phyloP scores from a whole-genome alignment of 768 basidiomycete species.

The Fistulinella prunicolor region DNA sequence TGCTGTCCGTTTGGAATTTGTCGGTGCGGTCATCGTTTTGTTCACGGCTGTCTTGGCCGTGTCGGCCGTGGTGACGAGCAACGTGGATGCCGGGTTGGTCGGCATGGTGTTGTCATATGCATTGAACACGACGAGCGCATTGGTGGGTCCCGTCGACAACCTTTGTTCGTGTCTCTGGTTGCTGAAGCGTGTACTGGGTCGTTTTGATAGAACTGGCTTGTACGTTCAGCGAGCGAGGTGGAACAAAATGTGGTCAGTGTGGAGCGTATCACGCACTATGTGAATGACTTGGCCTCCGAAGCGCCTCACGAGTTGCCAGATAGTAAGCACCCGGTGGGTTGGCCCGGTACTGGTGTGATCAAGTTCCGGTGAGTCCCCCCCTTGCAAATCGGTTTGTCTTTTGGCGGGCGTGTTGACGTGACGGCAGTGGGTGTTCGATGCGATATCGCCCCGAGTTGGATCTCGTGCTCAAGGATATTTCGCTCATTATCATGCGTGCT shows the following conservation, averaged over 20 bases:
- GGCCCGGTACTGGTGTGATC: conserved; percentile 75
- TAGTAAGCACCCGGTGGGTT: conserved; percentile 47
- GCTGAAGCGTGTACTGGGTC: no score
- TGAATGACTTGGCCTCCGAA: conserved; percentile 61
- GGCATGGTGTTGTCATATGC: conserved; percentile 86
- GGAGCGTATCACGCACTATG: conserved; percentile 81
- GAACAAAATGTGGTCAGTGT: conserved; percentile 90
- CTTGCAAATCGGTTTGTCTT: conserved; percentile 33
- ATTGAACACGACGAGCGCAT: conserved; percentile 74
- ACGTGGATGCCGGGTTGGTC: conserved; percentile 84
- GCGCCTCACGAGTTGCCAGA: conserved; percentile 69
- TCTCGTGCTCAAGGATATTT: conserved; percentile 72
- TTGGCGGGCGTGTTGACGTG: conserved; percentile 21
- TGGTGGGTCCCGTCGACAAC: no score
- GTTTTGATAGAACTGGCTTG: conserved; percentile 79
- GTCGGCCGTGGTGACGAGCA: conserved; percentile 65
- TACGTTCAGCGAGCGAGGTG: conserved; percentile 80
- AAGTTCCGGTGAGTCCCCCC: conserved; percentile 72
- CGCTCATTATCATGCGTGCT: conserved; percentile 57
- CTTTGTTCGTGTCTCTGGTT: no score
- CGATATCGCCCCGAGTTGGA: conserved; percentile 80
- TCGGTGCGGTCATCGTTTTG: conserved; percentile 78
- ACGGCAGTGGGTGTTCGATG: conserved; percentile 61
- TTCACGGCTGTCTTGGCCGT: conserved; percentile 66
- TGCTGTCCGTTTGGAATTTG: conserved; percentile 77